These are phyloP conservation scores for Fusarium sarcochroum DNA, from an alignment of 2,329 filamentous ascomycete genomes.

Conservation along the genomic window DNA sequence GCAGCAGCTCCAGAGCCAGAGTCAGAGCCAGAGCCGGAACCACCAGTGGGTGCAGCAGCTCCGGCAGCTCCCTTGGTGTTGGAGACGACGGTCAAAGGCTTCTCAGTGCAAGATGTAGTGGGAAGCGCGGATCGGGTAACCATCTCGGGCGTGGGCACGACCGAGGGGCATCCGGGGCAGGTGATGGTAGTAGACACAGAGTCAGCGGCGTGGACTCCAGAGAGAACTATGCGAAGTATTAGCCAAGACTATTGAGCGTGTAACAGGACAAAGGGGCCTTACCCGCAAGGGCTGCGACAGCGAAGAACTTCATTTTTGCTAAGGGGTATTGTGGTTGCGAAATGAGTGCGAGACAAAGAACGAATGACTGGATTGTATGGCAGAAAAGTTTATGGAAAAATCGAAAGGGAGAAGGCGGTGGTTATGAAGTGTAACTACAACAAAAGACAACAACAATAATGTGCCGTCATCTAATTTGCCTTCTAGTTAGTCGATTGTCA, in stretches of 20 bases:
- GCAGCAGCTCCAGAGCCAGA: slow-evolving; percentile 9
- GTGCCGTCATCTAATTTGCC: background rate
- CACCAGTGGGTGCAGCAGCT: slow-evolving; percentile 27
- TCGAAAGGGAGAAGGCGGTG: background rate
- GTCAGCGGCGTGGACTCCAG: slow-evolving; percentile 27
- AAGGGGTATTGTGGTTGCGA: background rate
- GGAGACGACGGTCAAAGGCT: slow-evolving; percentile 24
- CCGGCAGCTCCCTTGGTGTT: slow-evolving; percentile 8
- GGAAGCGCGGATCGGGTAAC: slow-evolving; percentile 35
- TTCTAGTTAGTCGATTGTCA: background rate
- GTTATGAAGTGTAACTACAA: background rate
- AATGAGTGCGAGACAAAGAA: slow-evolving; percentile 25
- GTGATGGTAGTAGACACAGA: slow-evolving; percentile 36
- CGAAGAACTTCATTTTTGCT: slow-evolving; percentile 36
- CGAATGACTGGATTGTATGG: background rate
- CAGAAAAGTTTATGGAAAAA: background rate
- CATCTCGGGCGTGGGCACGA: slow-evolving; percentile 21
- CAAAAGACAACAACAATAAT: background rate
- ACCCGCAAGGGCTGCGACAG: slow-evolving; percentile 23
- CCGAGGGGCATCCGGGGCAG: slow-evolving; percentile 28
- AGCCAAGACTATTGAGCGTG: background rate
- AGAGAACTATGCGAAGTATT: slow-evolving; percentile 19
- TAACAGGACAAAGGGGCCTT: background rate
- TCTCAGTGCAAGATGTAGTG: slow-evolving; percentile 25
- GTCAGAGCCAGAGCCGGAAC: background rate